phyloP scores from a whole-genome alignment of 495 filamentous ascomycete species.

The Aspergillus sclerotiicarbonarius region DNA sequence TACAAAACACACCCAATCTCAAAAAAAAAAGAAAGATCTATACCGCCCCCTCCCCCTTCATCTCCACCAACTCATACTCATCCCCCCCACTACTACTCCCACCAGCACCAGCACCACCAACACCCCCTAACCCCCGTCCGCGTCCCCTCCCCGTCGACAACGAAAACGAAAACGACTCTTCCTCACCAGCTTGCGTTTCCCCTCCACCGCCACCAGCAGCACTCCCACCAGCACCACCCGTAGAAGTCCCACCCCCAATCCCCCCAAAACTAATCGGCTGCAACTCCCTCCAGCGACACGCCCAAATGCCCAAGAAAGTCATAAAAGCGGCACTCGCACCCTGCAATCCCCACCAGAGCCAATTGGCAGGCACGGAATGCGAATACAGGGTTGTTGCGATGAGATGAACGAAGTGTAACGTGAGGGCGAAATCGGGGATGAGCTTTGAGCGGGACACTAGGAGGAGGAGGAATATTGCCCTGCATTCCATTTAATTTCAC shows the following conservation, averaged over 20 bases:
- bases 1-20: no score
- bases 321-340: constrained; percentile 64
- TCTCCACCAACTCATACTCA: constrained; percentile 79
- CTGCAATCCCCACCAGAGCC: constrained; percentile 89
- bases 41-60: constrained; percentile 49
- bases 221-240: not conserved
- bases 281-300: constrained; percentile 85
- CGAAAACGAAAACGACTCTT: constrained; percentile 16
- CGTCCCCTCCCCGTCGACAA: constrained; percentile 37
- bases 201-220: no score
- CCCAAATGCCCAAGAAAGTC: constrained; percentile 77
- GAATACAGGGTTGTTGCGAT: constrained; percentile 74
- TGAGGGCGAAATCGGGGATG: constrained; percentile 89
- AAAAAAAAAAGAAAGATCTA: constrained; percentile 19
- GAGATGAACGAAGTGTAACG: constrained; percentile 85
- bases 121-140: constrained; percentile 49
- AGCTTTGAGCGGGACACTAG: constrained; percentile 86
- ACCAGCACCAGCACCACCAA: constrained; percentile 38
- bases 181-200: no score
- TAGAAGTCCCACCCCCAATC: constrained; percentile 22
- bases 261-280: constrained; percentile 86
- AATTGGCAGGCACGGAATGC: constrained; percentile 64
- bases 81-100: constrained; percentile 39
- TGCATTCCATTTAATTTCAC: no score
- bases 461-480: constrained; percentile 71